Percentiles rank a stretch among this genome's conserved stretches.
Evolutionary conservation across 2,329 filamentous ascomycete species (phyloP).

Genomic region (Penicillium sp.): DNA sequence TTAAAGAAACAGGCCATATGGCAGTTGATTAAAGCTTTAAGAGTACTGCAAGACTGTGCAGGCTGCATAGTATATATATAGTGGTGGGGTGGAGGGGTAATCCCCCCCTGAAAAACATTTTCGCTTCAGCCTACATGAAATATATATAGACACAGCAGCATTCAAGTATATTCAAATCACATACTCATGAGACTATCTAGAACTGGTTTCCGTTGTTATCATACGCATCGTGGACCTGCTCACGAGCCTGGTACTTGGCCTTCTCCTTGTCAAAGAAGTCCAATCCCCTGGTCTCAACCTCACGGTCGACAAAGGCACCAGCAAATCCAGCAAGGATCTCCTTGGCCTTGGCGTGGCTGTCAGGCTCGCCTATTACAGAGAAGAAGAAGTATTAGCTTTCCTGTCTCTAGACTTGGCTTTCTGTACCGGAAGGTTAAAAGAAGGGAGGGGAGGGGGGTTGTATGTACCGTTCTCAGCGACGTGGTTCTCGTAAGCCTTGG

Average conservation of each 20-base stretch:
- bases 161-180: not conserved
- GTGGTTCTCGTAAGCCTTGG: constrained; percentile 75
- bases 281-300: constrained; percentile 66
- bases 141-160: not conserved
- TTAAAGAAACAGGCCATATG: not conserved
- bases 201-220: not conserved
- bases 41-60: not conserved
- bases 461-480: constrained; percentile 65
- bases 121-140: not conserved
- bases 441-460: not conserved
- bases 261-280: constrained; percentile 59
- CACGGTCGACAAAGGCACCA: constrained; percentile 74
- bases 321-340: constrained; percentile 72
- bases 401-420: too few species aligned
- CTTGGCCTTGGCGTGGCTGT: constrained; percentile 72
- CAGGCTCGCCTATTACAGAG: constrained; percentile 58
- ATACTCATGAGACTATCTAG: not conserved
- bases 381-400: not conserved
- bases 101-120: not conserved
- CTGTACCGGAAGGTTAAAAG: too few species aligned
- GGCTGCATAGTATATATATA: not conserved
- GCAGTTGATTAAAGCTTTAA: too few species aligned
- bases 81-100: not conserved
- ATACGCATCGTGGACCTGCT: constrained; percentile 1
- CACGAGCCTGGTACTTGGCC: constrained; percentile 58